phyloP scores from a whole-genome alignment of 2,329 filamentous ascomycete genomes.

The Emmonsiellopsis sp. region DNA sequence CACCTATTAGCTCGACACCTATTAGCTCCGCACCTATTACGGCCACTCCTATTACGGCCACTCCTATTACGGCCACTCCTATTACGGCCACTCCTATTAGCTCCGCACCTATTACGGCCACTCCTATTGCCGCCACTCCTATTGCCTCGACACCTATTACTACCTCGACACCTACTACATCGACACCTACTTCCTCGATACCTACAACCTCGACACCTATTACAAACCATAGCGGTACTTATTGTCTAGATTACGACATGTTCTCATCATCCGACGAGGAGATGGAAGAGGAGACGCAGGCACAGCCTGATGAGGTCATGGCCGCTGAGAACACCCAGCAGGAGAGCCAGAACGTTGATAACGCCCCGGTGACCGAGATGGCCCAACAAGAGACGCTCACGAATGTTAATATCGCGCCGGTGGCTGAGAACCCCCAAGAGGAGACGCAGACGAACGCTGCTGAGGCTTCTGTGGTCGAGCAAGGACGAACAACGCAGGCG shows the following conservation, averaged over 20 bases:
- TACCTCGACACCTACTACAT: too few species aligned
- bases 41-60: background rate
- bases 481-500: too few species aligned
- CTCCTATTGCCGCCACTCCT: background rate
- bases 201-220: background rate
- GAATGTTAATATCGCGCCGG: too few species aligned
- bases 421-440: too few species aligned
- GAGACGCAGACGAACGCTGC: too few species aligned
- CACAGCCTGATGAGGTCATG: background rate
- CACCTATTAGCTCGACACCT: background rate
- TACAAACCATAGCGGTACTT: slow-evolving; percentile 13
- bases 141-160: background rate
- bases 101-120: background rate
- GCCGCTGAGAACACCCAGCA: background rate
- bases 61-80: background rate
- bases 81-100: too few species aligned
- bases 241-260: slow-evolving; percentile 23
- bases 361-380: background rate
- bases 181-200: background rate
- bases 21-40: background rate
- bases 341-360: background rate
- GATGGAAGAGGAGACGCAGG: background rate
- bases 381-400: too few species aligned
- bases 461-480: too few species aligned
- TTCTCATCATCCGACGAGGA: slow-evolving; percentile 16